These are phyloP conservation scores for Fusarium heterosporum DNA, from an alignment of 2,329 filamentous ascomycete genomes.

Conservation along the genomic window DNA sequence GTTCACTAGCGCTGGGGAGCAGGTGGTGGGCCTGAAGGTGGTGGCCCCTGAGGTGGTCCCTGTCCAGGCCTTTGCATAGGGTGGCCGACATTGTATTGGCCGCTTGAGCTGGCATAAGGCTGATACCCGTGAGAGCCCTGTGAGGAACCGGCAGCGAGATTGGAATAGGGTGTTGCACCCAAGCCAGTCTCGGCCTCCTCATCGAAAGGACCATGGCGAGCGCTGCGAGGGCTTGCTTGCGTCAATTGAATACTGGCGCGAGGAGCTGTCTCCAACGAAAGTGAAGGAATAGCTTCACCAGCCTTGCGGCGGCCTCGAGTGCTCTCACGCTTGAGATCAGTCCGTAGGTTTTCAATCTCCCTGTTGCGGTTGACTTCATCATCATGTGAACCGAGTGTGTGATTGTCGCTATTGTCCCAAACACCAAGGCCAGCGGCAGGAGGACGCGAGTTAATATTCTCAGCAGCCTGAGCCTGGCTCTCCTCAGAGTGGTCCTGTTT, in stretches of 20 bases:
- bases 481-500: conserved; percentile 47
- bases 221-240: conserved; percentile 49
- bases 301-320: conserved; percentile 63
- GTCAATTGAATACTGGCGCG: conserved; percentile 42
- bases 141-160: conserved; percentile 40
- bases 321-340: conserved; percentile 57
- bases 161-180: conserved; percentile 49
- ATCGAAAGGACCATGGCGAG: conserved; percentile 54
- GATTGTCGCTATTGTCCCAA: conserved; percentile 45
- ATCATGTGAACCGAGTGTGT: conserved; percentile 44
- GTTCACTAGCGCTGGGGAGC: conserved; percentile 45
- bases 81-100: conserved; percentile 37
- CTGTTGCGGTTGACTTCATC: conserved; percentile 53
- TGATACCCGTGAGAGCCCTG: conserved; percentile 41
- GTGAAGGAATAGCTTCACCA: conserved; percentile 58
- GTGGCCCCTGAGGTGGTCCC: conserved; percentile 29
- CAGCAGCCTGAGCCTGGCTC: conserved; percentile 59
- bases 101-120: conserved; percentile 36
- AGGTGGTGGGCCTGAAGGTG: conserved; percentile 47
- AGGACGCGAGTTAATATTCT: conserved; percentile 58
- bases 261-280: conserved; percentile 46
- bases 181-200: conserved; percentile 58
- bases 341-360: conserved; percentile 55
- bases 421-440: conserved; percentile 40
- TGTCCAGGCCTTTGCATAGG: conserved; percentile 40